Percentiles rank a stretch among this genome's conserved stretches.
Evolutionary conservation across 2,329 filamentous ascomycete species (phyloP).

Genomic region (Diplodia mutila): DNA sequence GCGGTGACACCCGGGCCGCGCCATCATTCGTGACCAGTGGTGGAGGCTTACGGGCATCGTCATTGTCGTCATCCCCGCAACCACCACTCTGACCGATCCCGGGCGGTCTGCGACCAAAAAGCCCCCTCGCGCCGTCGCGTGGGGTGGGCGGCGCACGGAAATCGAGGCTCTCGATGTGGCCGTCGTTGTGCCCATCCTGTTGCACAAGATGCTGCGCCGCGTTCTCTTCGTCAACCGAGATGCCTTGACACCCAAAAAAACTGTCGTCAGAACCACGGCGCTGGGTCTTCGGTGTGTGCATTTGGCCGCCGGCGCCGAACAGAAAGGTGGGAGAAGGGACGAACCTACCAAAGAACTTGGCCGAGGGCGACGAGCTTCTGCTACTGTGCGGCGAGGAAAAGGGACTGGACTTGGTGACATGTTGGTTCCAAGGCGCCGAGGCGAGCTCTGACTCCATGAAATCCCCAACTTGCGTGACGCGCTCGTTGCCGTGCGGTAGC

Average conservation of each 20-base stretch:
- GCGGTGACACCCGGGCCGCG: background rate
- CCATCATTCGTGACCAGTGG: background rate
- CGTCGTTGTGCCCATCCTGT: background rate
- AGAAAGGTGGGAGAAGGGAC: slow-evolving; percentile 9
- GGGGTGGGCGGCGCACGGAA: background rate
- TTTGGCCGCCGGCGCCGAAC: background rate
- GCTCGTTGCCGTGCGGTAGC: background rate
- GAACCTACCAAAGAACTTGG: slow-evolving; percentile 13
- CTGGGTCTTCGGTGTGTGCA: background rate
- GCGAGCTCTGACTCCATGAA: background rate
- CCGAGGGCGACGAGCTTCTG: background rate
- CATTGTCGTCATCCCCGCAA: background rate
- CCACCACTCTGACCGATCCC: background rate
- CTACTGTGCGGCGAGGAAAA: background rate
- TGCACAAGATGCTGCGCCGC: background rate
- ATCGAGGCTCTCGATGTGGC: background rate
- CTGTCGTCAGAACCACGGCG: slow-evolving; percentile 16
- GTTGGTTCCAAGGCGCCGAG: slow-evolving; percentile 6
- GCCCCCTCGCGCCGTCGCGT: background rate
- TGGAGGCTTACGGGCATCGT: background rate
- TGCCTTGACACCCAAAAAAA: slow-evolving; percentile 18
- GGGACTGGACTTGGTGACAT: slow-evolving; percentile 9
- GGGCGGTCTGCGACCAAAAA: background rate
- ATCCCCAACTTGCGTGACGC: background rate
- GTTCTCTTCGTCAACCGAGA: background rate